Evolutionary conservation across 139 green algal genomes (phyloP), one percentile per base, ranked within the genome.

Genomic region (Bryopsis sp.): DNA sequence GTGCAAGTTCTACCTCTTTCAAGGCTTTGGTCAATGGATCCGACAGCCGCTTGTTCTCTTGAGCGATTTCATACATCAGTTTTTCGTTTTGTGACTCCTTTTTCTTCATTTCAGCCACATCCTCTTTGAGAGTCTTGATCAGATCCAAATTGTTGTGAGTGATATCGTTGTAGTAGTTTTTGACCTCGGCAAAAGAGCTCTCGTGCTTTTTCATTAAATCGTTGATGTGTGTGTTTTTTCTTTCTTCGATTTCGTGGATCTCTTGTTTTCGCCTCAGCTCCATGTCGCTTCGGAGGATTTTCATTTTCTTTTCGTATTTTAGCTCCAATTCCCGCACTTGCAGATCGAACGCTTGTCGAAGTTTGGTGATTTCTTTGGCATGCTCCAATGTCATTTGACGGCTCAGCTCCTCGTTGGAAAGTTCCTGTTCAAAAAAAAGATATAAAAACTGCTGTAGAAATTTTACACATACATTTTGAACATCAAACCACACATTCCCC

Each of bases 161-260:
- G 77, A 96, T 92, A 74, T 95, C 86, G 50, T 94, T 92, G 85
- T 95, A 96, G 79, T 96, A 96, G 72, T 90, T 89, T 61, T 92
- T 92, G 81, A 96, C 92, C 70, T 95, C 89, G 6, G 75, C 74
- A 64, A 93, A 95, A 0, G 90, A 85, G 3, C 76, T 77, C 60
- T 91, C 82, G 70, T 94, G 88, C 72, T 89, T 84, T 78, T 93
- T 88, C 83, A 94, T 92, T 3, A 95, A 76, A 73, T 92, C 84
- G 60, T 92, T 89, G 71, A 96, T 92, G 80, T 96, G 86, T 1
- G 76, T 78, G 73, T 94, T 93, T 71, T 89, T 86, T 28, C 72
- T 60, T 64, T 84, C 81, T 73, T 85, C 83, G 54, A 81, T 81
- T 61, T 85, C 81, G 43, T 84, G 77, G 2, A 84, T 67, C 61